These are phyloP conservation scores for Aureobasidium sp. DNA, from an alignment of 2,329 filamentous ascomycete species.

Conservation along the genomic window DNA sequence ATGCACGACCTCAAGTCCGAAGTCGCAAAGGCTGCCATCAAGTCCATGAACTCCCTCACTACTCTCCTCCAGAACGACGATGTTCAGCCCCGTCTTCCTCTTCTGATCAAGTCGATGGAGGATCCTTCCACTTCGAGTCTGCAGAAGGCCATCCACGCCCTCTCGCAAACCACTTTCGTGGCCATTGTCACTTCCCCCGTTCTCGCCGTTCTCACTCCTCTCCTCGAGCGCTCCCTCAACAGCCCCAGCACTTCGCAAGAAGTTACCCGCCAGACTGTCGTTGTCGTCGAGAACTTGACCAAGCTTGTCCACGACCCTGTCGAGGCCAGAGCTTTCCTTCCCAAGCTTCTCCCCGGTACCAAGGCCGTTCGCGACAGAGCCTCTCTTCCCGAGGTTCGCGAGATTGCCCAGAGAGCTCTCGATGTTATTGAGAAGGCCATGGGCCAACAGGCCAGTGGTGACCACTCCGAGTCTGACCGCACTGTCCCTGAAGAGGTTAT, in stretches of 20 bases:
- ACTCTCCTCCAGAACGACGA: conserved; percentile 93
- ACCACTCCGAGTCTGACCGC: conserved; percentile 52
- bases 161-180: conserved; percentile 98
- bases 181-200: conserved; percentile 93
- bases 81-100: conserved; percentile 81
- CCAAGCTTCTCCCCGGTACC: conserved; percentile 88
- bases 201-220: conserved; percentile 84
- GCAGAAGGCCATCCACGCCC: conserved; percentile 91
- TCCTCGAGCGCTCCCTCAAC: conserved; percentile 90
- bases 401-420: conserved; percentile 74
- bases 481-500: conserved; percentile 65
- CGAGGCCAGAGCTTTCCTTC: conserved; percentile 89
- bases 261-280: conserved; percentile 87
- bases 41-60: conserved; percentile 86
- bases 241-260: conserved; percentile 86
- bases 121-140: conserved; percentile 80
- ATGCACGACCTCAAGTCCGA: conserved; percentile 97
- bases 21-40: conserved; percentile 75
- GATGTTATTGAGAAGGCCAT: conserved; percentile 91
- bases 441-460: conserved; percentile 51
- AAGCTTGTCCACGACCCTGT: conserved; percentile 95
- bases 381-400: conserved; percentile 88
- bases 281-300: conserved; percentile 95
- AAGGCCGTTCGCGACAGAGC: conserved; percentile 80
- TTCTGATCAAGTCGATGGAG: conserved; percentile 91